Evolutionary conservation across 352 stramenopile genomes (phyloP), one percentile per base, ranked within the genome.

Genomic region (Pythium oligandrum): DNA sequence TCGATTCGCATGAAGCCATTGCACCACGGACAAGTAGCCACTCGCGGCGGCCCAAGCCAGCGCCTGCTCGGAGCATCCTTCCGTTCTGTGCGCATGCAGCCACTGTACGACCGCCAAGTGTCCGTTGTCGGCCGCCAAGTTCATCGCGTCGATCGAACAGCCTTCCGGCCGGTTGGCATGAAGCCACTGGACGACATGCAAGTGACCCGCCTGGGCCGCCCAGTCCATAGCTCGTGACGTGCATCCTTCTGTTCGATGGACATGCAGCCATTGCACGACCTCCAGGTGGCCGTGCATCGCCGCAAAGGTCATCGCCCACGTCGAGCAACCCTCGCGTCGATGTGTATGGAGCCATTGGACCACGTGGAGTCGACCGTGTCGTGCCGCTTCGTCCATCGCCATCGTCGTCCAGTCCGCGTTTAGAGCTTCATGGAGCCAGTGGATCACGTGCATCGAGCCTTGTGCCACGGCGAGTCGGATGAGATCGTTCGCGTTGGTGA

Each of bases 121-220:
- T 6, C 53, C 53, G 44, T 59, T 51, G 8, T 8, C 32, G 12
- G 53, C 53, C 31, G 53, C 53, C 11, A 12, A n/a, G 17, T 55
- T 43, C 53, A 59, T 59, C 4, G 53, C 53, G 17, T 40, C 32
- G 6, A 7, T 4, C 4, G 53, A 40, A 31, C 53, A 59, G 4
- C 34, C 42, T 10, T 43, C 44, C 33, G 8, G 4, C 7, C 43
- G 8, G 32, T 59, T 55, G 6, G 11, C 42, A 38, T 59, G 44
- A 6, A 59, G 53, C 53, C 40, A 59, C n/a, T 53, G 42, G 9
- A 59, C n/a, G 26, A 51, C 33, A 4, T 40, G 4, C n/a, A 59
- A 35, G 12, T 31, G 38, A 10, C 51, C 51, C 5, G 26, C 35
- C 6, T 11, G 6, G 1, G 51, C 51, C 30, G 51, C 51, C n/a